These are phyloP conservation scores for Pseudopithomyces chartarum DNA, from an alignment of 2,329 filamentous ascomycete species.

Conservation along the genomic window DNA sequence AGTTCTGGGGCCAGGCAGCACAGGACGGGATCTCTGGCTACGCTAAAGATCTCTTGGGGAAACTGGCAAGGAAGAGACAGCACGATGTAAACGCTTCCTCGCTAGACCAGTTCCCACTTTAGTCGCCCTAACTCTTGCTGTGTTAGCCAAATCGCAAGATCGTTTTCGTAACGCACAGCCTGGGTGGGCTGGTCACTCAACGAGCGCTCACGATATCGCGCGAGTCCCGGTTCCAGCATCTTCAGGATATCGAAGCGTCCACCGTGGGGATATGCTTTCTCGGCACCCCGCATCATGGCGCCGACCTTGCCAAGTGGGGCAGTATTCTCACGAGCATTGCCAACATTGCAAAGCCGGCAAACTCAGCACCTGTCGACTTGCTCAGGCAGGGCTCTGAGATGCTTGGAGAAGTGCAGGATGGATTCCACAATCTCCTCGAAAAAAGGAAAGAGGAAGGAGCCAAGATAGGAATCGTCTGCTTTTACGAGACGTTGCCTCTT, in stretches of 20 bases:
- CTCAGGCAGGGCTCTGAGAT: no score
- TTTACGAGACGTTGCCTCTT: no score
- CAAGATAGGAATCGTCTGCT: no score
- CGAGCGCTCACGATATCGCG: slow-evolving; percentile 1
- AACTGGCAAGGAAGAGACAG: slow-evolving; percentile 4
- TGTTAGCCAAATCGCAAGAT: neutral
- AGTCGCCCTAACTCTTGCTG: no score
- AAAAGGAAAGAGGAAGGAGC: no score
- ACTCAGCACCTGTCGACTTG: neutral
- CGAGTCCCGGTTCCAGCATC: neutral
- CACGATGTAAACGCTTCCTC: neutral
- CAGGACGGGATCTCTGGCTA: neutral
- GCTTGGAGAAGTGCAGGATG: no score
- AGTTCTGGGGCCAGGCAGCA: slow-evolving; percentile 5
- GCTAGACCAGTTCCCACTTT: no score
- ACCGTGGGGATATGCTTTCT: slow-evolving; percentile 13
- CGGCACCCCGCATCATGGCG: slow-evolving; percentile 14
- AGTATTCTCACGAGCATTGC: neutral
- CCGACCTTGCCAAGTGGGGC: slow-evolving; percentile 11
- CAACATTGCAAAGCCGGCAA: neutral
- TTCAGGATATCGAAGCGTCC: neutral
- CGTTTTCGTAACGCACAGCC: slow-evolving; percentile 12
- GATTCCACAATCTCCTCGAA: no score
- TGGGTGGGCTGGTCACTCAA: slow-evolving; percentile 16
- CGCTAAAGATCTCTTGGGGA: slow-evolving; percentile 7